Evolutionary conservation across 2,329 filamentous ascomycete genomes (phyloP).

Genomic region (Albophoma yamanashiensis): DNA sequence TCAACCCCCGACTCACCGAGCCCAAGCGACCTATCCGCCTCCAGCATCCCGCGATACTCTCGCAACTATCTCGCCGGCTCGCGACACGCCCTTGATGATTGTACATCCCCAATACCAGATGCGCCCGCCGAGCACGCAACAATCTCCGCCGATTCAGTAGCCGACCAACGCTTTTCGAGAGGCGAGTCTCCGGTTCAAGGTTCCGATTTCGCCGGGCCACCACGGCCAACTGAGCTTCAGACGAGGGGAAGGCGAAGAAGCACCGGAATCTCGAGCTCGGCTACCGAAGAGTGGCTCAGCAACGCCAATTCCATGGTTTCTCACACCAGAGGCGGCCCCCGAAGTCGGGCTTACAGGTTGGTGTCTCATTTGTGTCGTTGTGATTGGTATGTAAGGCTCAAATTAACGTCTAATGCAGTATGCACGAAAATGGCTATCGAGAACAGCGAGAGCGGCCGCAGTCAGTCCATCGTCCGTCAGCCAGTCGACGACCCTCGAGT

Average conservation of each 20-base stretch:
- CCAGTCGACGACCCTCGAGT: neutral
- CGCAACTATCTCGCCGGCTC: constrained; percentile 20
- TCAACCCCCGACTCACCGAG: constrained; percentile 28
- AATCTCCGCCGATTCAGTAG: too few species aligned
- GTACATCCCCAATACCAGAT: neutral
- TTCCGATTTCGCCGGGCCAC: neutral
- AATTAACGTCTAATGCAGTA: neutral
- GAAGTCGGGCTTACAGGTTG: constrained; percentile 7
- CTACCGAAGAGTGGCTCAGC: neutral
- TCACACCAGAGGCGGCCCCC: neutral
- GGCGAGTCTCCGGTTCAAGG: neutral
- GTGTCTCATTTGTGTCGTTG: neutral
- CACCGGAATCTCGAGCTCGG: neutral
- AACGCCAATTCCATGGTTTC: constrained; percentile 4
- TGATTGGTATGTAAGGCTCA: neutral
- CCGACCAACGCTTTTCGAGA: neutral
- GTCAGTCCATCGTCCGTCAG: neutral
- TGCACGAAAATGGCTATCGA: neutral
- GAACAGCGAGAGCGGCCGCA: neutral
- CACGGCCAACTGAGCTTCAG: neutral
- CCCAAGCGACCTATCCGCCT: constrained; percentile 3
- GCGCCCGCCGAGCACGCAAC: neutral
- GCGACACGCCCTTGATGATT: constrained; percentile 2
- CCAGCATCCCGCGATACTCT: constrained; percentile 14
- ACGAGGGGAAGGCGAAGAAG: neutral